These are phyloP conservation scores for Suillus clintonianus DNA, from an alignment of 768 basidiomycete species.

Conservation along the genomic window DNA sequence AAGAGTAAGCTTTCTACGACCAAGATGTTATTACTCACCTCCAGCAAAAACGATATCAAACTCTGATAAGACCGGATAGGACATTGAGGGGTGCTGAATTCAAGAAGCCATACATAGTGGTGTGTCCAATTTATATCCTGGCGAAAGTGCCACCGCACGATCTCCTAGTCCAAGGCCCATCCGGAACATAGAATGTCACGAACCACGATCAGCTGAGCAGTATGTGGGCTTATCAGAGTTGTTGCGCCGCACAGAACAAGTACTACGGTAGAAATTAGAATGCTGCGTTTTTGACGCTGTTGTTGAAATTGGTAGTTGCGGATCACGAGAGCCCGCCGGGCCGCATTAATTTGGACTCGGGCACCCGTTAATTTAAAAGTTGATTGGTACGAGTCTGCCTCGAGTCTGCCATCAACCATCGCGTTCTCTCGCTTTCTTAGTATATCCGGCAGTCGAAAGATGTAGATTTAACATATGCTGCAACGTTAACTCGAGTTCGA, in stretches of 20 bases:
- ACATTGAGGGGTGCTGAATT: not conserved
- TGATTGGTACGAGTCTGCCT: too few relatives aligned
- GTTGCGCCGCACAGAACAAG: not conserved
- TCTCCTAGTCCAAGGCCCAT: not conserved
- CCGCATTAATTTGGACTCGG: not conserved
- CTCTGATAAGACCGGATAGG: not conserved
- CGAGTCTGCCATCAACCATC: too few relatives aligned
- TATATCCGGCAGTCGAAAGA: not conserved
- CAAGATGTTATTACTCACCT: not conserved
- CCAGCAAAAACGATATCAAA: conserved; percentile 1
- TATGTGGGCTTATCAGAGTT: not conserved
- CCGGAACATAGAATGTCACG: not conserved
- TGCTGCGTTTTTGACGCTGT: not conserved
- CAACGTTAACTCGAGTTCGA: too few relatives aligned
- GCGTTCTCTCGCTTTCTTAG: not conserved
- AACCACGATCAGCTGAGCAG: not conserved
- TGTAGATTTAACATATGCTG: not conserved
- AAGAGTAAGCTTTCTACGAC: not conserved
- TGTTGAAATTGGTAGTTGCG: not conserved
- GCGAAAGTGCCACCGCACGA: not conserved
- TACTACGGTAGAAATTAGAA: not conserved
- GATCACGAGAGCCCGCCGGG: not conserved
- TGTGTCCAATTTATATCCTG: not conserved
- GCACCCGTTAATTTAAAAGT: not conserved
- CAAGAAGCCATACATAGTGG: not conserved